Base-by-base conservation (phyloP, 345 rosid genomes). In the Punica granatum region DNA sequence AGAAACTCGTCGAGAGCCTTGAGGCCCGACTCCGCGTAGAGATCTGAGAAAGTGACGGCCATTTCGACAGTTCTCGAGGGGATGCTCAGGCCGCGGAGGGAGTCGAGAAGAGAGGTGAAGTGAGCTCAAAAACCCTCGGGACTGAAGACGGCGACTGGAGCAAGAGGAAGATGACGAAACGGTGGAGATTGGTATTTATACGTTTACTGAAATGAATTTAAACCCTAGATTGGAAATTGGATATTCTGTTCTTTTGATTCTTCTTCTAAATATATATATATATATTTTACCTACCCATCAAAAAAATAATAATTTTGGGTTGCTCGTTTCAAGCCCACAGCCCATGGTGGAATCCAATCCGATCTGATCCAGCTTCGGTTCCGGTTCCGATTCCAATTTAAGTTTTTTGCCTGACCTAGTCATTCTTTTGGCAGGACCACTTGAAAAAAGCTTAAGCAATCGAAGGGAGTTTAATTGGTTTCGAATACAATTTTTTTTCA, bases 41-140 rank as follows among this genome's bases (percentile, higher is more conserved):
- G 94, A 87, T 92, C 88, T 48, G 96, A 75, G 69, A 90, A 92
- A 9, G 88, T 83, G 74, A 87, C 54, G 13, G 96, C 96, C 98
- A 92, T 92, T 77, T 69, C 48, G 11, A 15, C 61, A 4, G 8
- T 3, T 44, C 33, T 48, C 14, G 59, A 14, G n/a, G 11, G 61
- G 41, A 33, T 19, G 49, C 25, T 12, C 14, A n/a, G 66, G 25
- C 43, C n/a, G 66, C 33, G 48, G 58, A 19, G 1, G 53, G 37
- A 44, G 33, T 28, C n/a, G 35, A 33, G 46, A 36, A 23, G 26
- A 16, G 32, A 8, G 26, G 23, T 7, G 7, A 33, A 56, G 34
- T 53, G 59, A 53, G 59, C 59, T 30, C 34, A 1, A 26, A 37
- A 30, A 56, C 30, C 61, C 61, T 53, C 59, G 23, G 7, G 63